These are phyloP conservation scores for Stevia rebaudiana DNA, from an alignment of 140 eudicot species.

Conservation along the genomic window DNA sequence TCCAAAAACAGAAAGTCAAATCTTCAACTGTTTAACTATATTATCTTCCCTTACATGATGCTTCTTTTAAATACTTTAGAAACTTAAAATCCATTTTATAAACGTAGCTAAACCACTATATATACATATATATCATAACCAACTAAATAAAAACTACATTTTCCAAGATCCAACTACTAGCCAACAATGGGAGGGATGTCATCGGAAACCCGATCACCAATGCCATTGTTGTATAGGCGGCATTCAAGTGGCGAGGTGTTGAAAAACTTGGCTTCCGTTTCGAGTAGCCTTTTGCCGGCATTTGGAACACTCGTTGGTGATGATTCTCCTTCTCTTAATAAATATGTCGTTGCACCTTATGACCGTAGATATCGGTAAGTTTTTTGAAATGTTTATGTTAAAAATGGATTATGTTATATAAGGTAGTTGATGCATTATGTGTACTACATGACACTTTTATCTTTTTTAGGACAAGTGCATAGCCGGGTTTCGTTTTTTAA, in stretches of 20 bases:
- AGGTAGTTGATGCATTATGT: neutral
- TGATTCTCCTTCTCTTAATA: conserved; percentile 29
- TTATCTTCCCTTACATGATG: conserved; percentile 25
- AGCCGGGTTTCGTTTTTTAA: no score
- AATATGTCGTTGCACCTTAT: conserved; percentile 38
- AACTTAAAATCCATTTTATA: neutral
- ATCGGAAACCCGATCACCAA: conserved; percentile 28
- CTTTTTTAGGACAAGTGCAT: no score
- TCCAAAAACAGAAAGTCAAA: conserved; percentile 37
- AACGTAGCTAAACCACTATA: neutral
- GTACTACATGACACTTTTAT: no score
- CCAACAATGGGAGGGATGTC: conserved; percentile 15
- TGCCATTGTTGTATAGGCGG: conserved; percentile 28
- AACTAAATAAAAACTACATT: conserved; percentile 10
- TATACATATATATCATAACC: conserved; percentile 8
- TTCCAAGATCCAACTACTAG: conserved; percentile 8
- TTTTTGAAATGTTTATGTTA: conserved; percentile 7
- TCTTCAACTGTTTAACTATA: conserved; percentile 18
- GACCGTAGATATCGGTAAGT: conserved; percentile 40
- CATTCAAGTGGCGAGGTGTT: conserved; percentile 31
- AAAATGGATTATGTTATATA: no score
- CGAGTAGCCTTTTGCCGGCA: conserved; percentile 44
- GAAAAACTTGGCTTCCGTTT: conserved; percentile 36
- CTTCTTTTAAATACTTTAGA: neutral
- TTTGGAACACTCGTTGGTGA: conserved; percentile 41